Evolutionary conservation across 164 flowering plant species (phyloP).

Genomic region (Macadamia tetraphylla): DNA sequence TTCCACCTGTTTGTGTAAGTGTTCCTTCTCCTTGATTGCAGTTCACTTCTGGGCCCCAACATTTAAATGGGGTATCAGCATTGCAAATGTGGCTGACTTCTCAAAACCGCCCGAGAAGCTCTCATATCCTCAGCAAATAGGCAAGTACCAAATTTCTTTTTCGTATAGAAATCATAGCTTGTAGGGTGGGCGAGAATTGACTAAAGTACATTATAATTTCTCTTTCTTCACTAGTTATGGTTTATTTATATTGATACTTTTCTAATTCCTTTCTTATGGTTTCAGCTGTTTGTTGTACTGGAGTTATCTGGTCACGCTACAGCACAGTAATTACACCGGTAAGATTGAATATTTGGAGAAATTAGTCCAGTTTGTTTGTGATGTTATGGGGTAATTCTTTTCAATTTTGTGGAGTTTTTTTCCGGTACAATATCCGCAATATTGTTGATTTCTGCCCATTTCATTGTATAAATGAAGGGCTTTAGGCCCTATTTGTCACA

Average conservation of each 20-base stretch:
- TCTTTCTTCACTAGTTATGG: no score
- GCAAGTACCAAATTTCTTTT: conserved; percentile 19
- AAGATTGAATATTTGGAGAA: conserved; percentile 10
- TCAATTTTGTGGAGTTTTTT: no score
- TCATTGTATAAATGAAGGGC: no score
- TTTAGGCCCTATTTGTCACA: no score
- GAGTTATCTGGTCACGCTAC: conserved; percentile 77
- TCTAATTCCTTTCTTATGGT: conserved; percentile 13
- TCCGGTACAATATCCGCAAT: no score
- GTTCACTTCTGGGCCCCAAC: conserved; percentile 97
- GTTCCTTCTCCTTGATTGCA: conserved; percentile 24
- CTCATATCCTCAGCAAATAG: conserved; percentile 70
- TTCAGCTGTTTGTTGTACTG: conserved; percentile 54
- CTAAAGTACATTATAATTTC: no score
- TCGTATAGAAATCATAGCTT: no score
- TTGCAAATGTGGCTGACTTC: conserved; percentile 75
- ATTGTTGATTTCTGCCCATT: no score
- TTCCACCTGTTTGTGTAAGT: not conserved
- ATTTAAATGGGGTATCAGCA: conserved; percentile 85
- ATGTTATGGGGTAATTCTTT: no score
- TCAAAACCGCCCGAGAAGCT: conserved; percentile 64
- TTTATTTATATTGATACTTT: conserved; percentile 1
- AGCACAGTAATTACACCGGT: conserved; percentile 84
- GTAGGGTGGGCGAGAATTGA: no score
- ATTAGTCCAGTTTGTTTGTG: no score